A percentile compares a stretch with the other conserved stretches of the same genome.
Conservation (phyloP, 495 filamentous ascomycete genomes). For the Neurospora sp. region DNA sequence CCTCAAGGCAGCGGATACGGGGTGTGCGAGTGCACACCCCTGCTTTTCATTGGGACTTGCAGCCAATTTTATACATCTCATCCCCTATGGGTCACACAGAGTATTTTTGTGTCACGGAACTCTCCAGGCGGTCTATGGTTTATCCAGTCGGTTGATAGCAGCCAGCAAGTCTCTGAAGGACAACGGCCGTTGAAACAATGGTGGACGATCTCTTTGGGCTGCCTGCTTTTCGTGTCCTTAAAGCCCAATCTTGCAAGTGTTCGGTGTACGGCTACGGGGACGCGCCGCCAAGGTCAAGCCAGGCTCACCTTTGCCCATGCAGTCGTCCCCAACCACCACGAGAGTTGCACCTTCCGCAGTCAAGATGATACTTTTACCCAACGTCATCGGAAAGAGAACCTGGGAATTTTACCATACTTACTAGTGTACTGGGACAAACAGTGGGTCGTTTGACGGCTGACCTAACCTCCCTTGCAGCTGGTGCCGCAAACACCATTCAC, state of each 20-base stretch:
- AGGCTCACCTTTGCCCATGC: neutral
- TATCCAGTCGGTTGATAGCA: neutral
- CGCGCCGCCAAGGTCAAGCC: neutral
- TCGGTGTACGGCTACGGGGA: neutral
- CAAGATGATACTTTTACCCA: neutral
- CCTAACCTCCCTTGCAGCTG: neutral
- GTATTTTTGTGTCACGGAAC: neutral
- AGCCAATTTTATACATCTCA: neutral
- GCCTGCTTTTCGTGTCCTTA: neutral
- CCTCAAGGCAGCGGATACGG: neutral
- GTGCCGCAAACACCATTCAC: neutral
- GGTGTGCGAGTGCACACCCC: neutral
- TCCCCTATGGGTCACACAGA: neutral
- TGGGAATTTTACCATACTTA: neutral
- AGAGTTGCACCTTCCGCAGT: neutral
- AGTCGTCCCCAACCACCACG: neutral
- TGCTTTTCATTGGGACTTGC: neutral
- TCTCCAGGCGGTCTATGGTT: neutral
- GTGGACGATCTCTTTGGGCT: neutral
- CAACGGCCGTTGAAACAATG: slow-evolving; percentile 3
- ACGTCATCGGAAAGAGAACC: neutral
- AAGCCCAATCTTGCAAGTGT: neutral
- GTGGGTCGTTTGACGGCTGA: neutral
- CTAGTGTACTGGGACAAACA: neutral
- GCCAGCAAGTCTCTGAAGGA: slow-evolving; percentile 1